Evolutionary conservation across 352 stramenopile species (phyloP).

Genomic region (Globisporangium lucens): DNA sequence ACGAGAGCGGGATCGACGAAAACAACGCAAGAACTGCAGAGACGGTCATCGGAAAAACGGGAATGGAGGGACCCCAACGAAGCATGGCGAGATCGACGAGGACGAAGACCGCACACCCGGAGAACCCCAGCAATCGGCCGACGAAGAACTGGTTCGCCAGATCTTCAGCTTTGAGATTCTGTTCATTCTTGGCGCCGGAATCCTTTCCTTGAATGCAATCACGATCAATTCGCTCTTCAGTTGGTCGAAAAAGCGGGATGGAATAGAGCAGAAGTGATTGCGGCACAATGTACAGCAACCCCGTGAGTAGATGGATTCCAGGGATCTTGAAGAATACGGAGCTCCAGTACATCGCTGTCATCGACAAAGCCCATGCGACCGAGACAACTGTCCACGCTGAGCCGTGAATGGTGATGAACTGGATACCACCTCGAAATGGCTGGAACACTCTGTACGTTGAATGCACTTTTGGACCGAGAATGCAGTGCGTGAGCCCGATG

Average conservation of each 20-base stretch:
- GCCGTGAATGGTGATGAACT: conserved; percentile 51
- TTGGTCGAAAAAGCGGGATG: conserved; percentile 33
- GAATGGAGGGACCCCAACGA: conserved; percentile 37
- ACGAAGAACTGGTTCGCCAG: conserved; percentile 37
- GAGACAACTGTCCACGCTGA: conserved; percentile 47
- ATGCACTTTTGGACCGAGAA: conserved; percentile 34
- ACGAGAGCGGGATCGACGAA: conserved; percentile 48
- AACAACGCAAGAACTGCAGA: conserved; percentile 51
- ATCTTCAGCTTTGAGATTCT: conserved; percentile 18
- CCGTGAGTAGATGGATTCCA: conserved; percentile 42
- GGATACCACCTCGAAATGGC: conserved; percentile 42
- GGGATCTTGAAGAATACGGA: conserved; percentile 40
- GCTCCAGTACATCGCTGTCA: conserved; percentile 47
- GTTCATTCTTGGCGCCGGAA: background rate
- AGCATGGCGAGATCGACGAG: conserved; percentile 48
- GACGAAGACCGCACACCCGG: conserved; percentile 41
- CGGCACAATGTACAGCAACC: conserved; percentile 35
- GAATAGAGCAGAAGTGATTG: conserved; percentile 39
- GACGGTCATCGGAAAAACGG: conserved; percentile 41
- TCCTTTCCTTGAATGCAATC: background rate
- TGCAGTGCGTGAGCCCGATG: conserved; percentile 36
- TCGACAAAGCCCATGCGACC: conserved; percentile 36
- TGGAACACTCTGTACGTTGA: conserved; percentile 41
- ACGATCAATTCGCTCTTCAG: background rate
- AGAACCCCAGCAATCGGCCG: conserved; percentile 36